These are phyloP conservation scores for Metarhizium brunneum DNA, from an alignment of 2,329 filamentous ascomycete genomes.

Conservation along the genomic window DNA sequence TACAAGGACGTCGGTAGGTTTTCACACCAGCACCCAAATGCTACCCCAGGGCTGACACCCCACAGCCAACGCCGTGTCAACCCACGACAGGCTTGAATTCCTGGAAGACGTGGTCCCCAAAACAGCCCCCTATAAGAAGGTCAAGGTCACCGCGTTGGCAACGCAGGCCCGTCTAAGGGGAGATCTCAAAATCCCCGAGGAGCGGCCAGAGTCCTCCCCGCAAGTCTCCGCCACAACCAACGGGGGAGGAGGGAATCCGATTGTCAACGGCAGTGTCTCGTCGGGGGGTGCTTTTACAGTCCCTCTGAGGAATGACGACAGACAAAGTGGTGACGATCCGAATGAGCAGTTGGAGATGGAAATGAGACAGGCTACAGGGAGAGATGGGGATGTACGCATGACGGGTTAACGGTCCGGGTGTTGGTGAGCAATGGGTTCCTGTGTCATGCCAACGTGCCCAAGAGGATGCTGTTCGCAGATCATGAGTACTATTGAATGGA, in stretches of 20 bases:
- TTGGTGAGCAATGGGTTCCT: background rate
- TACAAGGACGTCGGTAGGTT: constrained; percentile 83
- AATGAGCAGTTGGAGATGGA: constrained; percentile 47
- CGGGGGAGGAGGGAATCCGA: constrained; percentile 17
- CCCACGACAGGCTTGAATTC: constrained; percentile 92
- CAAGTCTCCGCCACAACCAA: constrained; percentile 6
- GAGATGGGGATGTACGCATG: constrained; percentile 52
- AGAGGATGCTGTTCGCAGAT: background rate
- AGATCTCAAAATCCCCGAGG: constrained; percentile 26
- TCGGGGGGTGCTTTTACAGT: constrained; percentile 10
- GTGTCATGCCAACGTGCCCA: background rate
- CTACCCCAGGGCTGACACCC: background rate
- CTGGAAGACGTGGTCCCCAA: constrained; percentile 83
- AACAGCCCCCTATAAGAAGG: constrained; percentile 70
- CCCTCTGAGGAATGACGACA: constrained; percentile 15
- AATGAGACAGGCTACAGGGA: constrained; percentile 35
- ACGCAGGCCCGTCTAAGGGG: constrained; percentile 34
- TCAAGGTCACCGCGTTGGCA: constrained; percentile 54
- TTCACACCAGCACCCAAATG: background rate
- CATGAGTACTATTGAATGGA: background rate
- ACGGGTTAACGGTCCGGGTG: constrained; percentile 29
- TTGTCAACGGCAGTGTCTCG: constrained; percentile 19
- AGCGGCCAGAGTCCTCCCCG: constrained; percentile 12
- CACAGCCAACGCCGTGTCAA: constrained; percentile 71
- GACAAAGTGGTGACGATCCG: constrained; percentile 29